Percentiles rank a stretch among this genome's conserved stretches.
These are phyloP conservation scores for Paecilomyces sp. DNA, from an alignment of 2,329 filamentous ascomycete genomes.

Conservation along the genomic window DNA sequence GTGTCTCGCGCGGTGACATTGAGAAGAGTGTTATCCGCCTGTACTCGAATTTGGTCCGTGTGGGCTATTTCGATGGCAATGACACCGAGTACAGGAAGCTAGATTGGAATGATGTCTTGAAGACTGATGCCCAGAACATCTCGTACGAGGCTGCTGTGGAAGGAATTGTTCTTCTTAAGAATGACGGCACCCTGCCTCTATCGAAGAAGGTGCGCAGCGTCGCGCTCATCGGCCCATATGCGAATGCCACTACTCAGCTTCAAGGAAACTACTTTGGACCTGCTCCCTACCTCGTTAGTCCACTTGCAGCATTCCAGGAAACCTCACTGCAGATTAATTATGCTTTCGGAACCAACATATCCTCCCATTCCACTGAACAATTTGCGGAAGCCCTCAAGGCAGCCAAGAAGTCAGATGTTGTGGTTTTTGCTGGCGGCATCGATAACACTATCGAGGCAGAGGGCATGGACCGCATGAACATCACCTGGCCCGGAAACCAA, in stretches of 20 bases:
- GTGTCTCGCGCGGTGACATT: constrained; percentile 40
- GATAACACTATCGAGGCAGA: constrained; percentile 38
- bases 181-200: constrained; percentile 44
- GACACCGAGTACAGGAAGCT: constrained; percentile 44
- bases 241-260: constrained; percentile 50
- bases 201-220: constrained; percentile 32
- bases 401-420: constrained; percentile 27
- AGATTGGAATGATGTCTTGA: constrained; percentile 50
- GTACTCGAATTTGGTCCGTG: constrained; percentile 43
- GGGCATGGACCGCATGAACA: constrained; percentile 30
- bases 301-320: constrained; percentile 45
- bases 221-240: constrained; percentile 53
- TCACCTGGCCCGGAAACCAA: constrained; percentile 38
- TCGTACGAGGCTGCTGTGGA: constrained; percentile 48
- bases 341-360: constrained; percentile 30
- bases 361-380: constrained; percentile 18
- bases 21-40: constrained; percentile 42
- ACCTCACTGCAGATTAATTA: constrained; percentile 42
- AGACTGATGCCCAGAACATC: constrained; percentile 46
- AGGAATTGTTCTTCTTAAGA: constrained; percentile 46
- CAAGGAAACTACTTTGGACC: constrained; percentile 54
- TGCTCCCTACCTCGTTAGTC: constrained; percentile 50
- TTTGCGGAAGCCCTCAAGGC: constrained; percentile 27
- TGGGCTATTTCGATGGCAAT: constrained; percentile 48
- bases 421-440: constrained; percentile 36